Base-by-base conservation (phyloP, 805 yeast species). In the Hanseniaspora vineae region DNA sequence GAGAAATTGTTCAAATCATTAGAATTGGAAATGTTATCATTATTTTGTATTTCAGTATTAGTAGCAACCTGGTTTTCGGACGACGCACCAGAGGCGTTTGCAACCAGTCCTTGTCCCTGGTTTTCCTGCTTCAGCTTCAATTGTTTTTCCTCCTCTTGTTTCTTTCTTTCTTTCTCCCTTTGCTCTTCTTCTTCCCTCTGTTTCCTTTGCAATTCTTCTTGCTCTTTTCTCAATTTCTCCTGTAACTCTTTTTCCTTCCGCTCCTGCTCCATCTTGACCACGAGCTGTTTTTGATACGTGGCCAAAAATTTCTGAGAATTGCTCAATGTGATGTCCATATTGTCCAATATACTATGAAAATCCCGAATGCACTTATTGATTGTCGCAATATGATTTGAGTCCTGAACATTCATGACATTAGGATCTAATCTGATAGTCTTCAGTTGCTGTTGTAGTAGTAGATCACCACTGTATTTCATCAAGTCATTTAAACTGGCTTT, bases 371-470 rank as follows among this genome's bases (percentile, higher is more conserved):
- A 49, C 39, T 53, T 54, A 2, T 55, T 52, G 9, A 59, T 52
- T 13, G 54, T 49, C 2, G 54, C 50, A 2, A 19, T 46, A 35
- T 33, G 45, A 45, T 15, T 14, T 14, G 12, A 19, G 17, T 17
- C 40, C 19, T 18, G n/a, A 37, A 40, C 40, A 46, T 17, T 20
- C 17, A n/a, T 18, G 37, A 40, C 32, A 33, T 37, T 44, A 48
- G 39, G 56, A 49, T 60, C 61, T 14, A 61, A 46, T 45, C 61
- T 64, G 14, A 61, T 60, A 2, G 64, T 61, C 44, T 61, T 63
- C 42, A 61, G 43, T 50, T 63, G 67, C 50, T 63, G 65, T 46
- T 63, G 65, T 2, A 61, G 54, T 49, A 63, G 50, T 62, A 63
- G 56, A 42, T 65, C 69, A 29, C 62, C 62, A 2, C 64, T 60